Percentiles rank a stretch among this genome's conserved stretches.
Conservation (phyloP, 208 protist genomes). For the Endotrypanum monterogeii region DNA sequence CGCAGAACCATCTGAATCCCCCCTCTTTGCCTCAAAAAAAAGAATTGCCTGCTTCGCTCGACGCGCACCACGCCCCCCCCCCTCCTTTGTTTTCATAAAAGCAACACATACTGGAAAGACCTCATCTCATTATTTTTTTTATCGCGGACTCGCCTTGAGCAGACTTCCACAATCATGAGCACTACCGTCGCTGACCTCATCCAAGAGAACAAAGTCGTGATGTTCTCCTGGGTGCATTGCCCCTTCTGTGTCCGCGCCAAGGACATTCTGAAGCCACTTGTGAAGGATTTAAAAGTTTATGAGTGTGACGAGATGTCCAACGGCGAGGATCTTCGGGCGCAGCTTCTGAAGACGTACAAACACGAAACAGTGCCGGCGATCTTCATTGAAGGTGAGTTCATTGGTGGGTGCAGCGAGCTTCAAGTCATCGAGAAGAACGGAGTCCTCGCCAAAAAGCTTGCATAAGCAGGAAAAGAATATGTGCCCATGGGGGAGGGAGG, state of each 20-base stretch:
- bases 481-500: slow-evolving; percentile 6
- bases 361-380: slow-evolving; percentile 81
- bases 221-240: slow-evolving; percentile 72
- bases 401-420: slow-evolving; percentile 63
- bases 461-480: slow-evolving; percentile 1
- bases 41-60: too few species aligned
- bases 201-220: slow-evolving; percentile 53
- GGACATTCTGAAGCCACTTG: slow-evolving; percentile 50
- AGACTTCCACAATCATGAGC: slow-evolving; percentile 18
- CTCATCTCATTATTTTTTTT: not conserved
- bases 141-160: too few species aligned
- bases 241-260: slow-evolving; percentile 66
- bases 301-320: slow-evolving; percentile 55
- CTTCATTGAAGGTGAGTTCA: slow-evolving; percentile 81
- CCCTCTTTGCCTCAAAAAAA: too few species aligned
- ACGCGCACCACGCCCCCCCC: too few species aligned
- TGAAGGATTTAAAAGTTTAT: slow-evolving; percentile 55
- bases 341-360: slow-evolving; percentile 47
- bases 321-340: slow-evolving; percentile 53
- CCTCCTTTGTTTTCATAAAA: too few species aligned
- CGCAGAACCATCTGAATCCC: too few species aligned
- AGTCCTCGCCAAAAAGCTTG: slow-evolving; percentile 49
- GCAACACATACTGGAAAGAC: too few species aligned
- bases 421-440: slow-evolving; percentile 52
- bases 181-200: slow-evolving; percentile 48